phyloP scores from a whole-genome alignment of 768 basidiomycete species.

The Saitozyma podzolica region DNA sequence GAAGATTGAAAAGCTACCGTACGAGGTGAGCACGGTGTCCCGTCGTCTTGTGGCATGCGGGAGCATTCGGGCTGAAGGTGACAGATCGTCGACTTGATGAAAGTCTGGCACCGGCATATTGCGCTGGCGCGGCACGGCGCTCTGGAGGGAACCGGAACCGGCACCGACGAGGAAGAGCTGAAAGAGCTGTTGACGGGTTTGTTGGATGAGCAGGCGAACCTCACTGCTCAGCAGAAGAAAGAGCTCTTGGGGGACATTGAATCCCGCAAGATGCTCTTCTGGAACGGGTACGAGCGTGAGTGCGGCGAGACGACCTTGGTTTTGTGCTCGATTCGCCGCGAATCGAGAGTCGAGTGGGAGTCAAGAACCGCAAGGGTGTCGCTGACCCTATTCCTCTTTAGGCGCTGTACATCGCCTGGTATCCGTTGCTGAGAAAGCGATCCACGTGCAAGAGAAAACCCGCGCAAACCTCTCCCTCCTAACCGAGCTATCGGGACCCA shows the following conservation, averaged over 20 bases:
- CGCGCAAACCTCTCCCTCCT: no score
- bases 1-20: slow-evolving; percentile 9
- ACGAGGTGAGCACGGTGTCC: slow-evolving; percentile 10
- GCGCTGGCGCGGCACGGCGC: slow-evolving; percentile 5
- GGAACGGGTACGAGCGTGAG: slow-evolving; percentile 8
- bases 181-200: not conserved
- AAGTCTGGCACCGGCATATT: slow-evolving; percentile 15
- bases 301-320: no score
- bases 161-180: slow-evolving; percentile 6
- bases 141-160: slow-evolving; percentile 1
- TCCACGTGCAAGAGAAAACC: no score
- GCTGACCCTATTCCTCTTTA: no score
- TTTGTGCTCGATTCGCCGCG: no score
- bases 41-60: not conserved
- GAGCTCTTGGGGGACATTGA: not conserved
- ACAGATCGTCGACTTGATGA: slow-evolving; percentile 12
- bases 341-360: no score
- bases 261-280: not conserved
- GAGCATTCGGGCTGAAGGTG: not conserved
- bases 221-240: not conserved
- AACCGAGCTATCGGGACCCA: no score
- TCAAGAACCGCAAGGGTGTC: no score
- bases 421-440: no score
- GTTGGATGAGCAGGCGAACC: not conserved
- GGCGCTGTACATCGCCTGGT: no score